phyloP scores from a whole-genome alignment of 108 stramenopile genomes.

The Schizochytrium sp. region DNA sequence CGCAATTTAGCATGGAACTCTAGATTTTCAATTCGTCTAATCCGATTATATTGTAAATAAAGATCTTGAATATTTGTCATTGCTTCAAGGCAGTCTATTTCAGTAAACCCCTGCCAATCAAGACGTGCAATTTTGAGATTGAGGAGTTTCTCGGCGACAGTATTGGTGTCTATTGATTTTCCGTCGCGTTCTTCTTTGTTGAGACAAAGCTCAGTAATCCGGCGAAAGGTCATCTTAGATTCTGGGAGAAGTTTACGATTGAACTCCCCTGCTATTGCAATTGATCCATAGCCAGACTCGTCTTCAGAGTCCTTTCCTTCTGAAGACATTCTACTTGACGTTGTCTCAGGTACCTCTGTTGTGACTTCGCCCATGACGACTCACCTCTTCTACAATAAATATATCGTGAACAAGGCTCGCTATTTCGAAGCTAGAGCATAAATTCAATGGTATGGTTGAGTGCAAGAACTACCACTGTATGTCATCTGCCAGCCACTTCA shows the following conservation, averaged over 20 bases:
- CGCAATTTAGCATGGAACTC: neutral
- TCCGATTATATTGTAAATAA: constrained; percentile 20
- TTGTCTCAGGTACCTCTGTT: no score
- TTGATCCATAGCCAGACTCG: no score
- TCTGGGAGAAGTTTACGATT: neutral
- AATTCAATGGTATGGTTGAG: no score
- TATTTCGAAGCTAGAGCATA: no score
- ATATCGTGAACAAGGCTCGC: no score
- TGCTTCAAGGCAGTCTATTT: constrained; percentile 28
- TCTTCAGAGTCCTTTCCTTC: no score
- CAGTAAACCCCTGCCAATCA: constrained; percentile 55
- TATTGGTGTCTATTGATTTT: neutral
- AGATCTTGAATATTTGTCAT: constrained; percentile 32
- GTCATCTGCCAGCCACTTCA: no score
- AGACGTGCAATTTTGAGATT: neutral
- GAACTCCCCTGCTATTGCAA: neutral
- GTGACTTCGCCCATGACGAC: no score
- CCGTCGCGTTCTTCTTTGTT: constrained; percentile 22
- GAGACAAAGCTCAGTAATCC: constrained; percentile 47
- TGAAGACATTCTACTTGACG: no score
- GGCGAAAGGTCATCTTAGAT: constrained; percentile 33
- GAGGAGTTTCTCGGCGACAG: constrained; percentile 45
- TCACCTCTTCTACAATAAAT: no score
- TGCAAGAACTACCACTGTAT: no score
- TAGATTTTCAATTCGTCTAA: constrained; percentile 35